Percentiles rank a stretch among this genome's conserved stretches.
phyloP scores from a whole-genome alignment of 2,329 filamentous ascomycete genomes.

The Elsinoe australis region DNA sequence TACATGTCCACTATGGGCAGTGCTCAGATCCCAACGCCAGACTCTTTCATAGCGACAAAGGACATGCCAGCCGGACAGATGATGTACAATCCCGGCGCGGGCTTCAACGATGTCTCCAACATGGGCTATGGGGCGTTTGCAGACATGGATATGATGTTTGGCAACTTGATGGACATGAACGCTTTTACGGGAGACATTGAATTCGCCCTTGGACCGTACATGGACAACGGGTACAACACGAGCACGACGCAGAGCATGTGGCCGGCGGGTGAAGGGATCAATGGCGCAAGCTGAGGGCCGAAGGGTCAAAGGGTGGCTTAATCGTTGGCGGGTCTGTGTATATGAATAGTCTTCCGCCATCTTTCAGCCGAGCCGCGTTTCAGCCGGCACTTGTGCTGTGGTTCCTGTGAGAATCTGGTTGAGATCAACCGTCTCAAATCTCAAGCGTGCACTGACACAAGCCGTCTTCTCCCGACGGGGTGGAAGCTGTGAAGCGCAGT shows the following conservation, averaged over 20 bases:
- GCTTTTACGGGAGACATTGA: conserved; percentile 16
- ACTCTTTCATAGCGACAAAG: conserved; percentile 3
- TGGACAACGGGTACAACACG: conserved; percentile 7
- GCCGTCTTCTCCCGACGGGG: conserved; percentile 6
- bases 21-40: conserved; percentile 6
- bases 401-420: background rate
- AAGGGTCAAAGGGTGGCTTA: background rate
- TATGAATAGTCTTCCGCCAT: too few species aligned
- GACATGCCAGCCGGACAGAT: background rate
- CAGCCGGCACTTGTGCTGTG: too few species aligned
- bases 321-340: too few species aligned
- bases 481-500: too few species aligned
- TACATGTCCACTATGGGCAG: background rate
- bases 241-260: background rate
- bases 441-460: background rate
- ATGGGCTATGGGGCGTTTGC: conserved; percentile 17
- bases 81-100: background rate
- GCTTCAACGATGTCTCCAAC: conserved; percentile 6
- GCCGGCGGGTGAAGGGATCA: conserved; percentile 3
- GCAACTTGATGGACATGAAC: conserved; percentile 20
- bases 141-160: conserved; percentile 21
- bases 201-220: conserved; percentile 13
- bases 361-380: too few species aligned
- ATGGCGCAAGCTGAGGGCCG: background rate
- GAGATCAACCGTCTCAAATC: conserved; percentile 10